A percentile compares a stretch with the other conserved stretches of the same genome.
phyloP scores from a whole-genome alignment of 73 alveolate genomes.

The Paramecium sonneborni region DNA sequence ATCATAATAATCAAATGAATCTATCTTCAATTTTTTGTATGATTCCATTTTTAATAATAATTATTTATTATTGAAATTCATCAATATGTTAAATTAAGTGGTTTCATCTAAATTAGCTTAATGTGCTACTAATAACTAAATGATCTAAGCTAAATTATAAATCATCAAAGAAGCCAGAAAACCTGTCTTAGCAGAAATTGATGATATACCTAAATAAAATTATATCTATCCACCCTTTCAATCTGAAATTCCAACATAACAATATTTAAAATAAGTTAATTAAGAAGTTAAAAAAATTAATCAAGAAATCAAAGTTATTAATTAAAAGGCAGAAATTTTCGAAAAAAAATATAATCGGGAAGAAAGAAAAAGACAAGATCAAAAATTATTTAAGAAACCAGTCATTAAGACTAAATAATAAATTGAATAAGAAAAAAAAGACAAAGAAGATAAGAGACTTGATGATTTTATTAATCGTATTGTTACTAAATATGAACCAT shows the following conservation, averaged over 20 bases:
- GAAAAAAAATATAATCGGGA: not conserved
- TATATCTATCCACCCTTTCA: not conserved
- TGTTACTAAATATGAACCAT: not conserved
- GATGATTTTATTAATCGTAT: conserved; percentile 15
- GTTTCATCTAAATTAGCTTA: not conserved
- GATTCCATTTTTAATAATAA: conserved; percentile 29
- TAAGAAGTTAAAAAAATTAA: not conserved
- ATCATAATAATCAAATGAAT: conserved; percentile 15
- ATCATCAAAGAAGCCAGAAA: not conserved
- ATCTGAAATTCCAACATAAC: not conserved
- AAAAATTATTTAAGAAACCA: not conserved
- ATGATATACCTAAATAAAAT: not conserved
- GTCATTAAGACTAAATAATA: not conserved
- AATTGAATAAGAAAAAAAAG: conserved; percentile 4
- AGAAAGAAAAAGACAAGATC: not conserved
- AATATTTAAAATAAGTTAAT: not conserved
- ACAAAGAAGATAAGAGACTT: conserved; percentile 38
- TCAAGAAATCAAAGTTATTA: not conserved
- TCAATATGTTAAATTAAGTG: not conserved
- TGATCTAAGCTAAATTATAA: not conserved
- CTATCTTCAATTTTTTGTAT: not conserved
- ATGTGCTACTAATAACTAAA: not conserved
- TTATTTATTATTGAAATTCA: too few relatives aligned
- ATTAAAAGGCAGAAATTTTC: not conserved
- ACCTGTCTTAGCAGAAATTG: not conserved